Conservation (phyloP, 2,329 filamentous ascomycete species). For the Fusarium papillatum region DNA sequence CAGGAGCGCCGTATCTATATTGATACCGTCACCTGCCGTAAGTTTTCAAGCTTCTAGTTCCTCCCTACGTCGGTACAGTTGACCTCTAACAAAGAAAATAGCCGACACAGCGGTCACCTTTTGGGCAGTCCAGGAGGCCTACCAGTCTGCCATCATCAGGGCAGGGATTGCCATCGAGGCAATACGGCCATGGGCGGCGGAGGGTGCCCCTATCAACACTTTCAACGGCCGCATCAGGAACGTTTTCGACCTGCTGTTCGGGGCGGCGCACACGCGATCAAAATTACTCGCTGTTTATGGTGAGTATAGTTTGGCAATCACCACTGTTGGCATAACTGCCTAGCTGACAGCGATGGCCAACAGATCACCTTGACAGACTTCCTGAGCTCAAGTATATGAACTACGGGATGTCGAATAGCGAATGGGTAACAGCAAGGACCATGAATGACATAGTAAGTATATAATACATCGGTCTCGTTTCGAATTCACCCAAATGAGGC, state of each 20-base stretch:
- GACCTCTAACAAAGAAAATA: background rate
- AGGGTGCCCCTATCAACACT: background rate
- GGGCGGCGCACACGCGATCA: background rate
- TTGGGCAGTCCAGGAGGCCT: background rate
- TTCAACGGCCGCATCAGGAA: background rate
- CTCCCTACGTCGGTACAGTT: background rate
- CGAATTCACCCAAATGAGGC: background rate
- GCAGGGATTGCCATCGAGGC: background rate
- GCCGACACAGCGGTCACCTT: too few relatives aligned
- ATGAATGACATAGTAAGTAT: background rate
- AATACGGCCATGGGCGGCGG: background rate
- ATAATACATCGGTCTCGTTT: background rate
- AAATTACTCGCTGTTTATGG: background rate
- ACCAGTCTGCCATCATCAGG: background rate
- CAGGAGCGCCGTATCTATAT: background rate
- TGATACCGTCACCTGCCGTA: background rate
- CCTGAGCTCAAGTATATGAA: background rate
- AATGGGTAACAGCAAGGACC: background rate
- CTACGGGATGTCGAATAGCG: too few relatives aligned
- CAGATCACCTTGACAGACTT: background rate
- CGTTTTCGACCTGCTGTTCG: background rate
- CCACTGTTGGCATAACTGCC: background rate
- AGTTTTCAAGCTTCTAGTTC: background rate
- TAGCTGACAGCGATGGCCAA: background rate
- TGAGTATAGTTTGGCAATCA: background rate